Percentiles rank a stretch among this genome's conserved stretches.
Evolutionary conservation across 2,329 filamentous ascomycete genomes (phyloP).

Genomic region (Colletotrichum tanaceti): DNA sequence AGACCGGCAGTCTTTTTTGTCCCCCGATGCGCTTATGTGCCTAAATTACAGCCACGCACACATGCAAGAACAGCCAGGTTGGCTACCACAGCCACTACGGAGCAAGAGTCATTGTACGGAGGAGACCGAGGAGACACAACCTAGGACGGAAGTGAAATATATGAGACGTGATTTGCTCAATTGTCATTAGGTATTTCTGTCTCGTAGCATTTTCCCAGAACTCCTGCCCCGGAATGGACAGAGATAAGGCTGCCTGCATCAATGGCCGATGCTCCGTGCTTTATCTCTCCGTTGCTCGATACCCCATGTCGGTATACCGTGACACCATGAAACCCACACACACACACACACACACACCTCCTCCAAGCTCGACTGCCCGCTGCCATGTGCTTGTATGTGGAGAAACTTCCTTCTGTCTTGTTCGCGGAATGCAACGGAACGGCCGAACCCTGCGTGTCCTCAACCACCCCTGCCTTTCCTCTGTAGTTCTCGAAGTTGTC

Average conservation of each 20-base stretch:
- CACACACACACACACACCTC: neutral
- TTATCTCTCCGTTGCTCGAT: conserved; percentile 38
- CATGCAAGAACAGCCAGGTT: neutral
- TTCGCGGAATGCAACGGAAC: conserved; percentile 21
- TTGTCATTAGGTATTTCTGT: conserved; percentile 56
- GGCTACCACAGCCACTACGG: conserved; percentile 3
- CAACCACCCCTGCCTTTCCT: neutral
- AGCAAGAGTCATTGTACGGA: neutral
- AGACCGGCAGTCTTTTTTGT: no score
- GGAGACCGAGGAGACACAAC: conserved; percentile 7
- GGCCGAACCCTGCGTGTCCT: conserved; percentile 12
- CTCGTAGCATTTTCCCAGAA: conserved; percentile 44
- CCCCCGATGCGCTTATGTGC: no score
- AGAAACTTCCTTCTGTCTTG: neutral
- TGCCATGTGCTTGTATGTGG: conserved; percentile 35
- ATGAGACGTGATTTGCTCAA: conserved; percentile 45
- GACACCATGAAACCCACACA: neutral
- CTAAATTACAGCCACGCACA: no score
- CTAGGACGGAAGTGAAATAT: conserved; percentile 26
- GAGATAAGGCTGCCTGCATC: conserved; percentile 48
- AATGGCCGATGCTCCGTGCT: conserved; percentile 33
- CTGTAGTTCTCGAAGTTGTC: neutral
- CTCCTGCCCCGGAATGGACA: conserved; percentile 35
- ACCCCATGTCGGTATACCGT: conserved; percentile 32
- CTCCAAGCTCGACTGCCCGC: neutral